Conservation (phyloP, 768 basidiomycete genomes). For the Kwoniella bestiolae region DNA sequence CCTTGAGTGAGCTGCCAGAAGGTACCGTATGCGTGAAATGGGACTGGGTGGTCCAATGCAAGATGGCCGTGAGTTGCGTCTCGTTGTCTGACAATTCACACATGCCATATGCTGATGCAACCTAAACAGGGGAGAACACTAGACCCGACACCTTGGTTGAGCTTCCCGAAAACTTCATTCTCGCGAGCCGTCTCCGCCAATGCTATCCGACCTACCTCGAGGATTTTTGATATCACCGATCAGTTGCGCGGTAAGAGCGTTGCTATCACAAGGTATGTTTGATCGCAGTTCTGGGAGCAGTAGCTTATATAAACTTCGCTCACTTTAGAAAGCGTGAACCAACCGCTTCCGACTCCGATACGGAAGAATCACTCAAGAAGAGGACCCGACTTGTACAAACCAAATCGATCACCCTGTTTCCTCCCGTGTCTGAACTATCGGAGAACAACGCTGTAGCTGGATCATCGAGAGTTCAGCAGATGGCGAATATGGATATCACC, state of each 20-base stretch:
- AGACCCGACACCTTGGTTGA: conserved; percentile 37
- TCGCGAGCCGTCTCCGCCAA: conserved; percentile 13
- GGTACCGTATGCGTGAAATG: conserved; percentile 46
- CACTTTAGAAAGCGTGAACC: conserved; percentile 37
- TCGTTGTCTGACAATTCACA: neutral
- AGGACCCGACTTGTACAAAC: conserved; percentile 8
- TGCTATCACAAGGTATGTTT: conserved; percentile 37
- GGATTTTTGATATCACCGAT: conserved; percentile 39
- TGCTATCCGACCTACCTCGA: conserved; percentile 21
- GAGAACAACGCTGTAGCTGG: neutral
- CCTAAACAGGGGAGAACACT: conserved; percentile 27
- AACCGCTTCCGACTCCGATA: conserved; percentile 49
- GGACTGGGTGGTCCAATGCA: conserved; percentile 44
- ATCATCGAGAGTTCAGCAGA: neutral
- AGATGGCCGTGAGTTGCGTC: conserved; percentile 32
- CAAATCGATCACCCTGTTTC: conserved; percentile 17
- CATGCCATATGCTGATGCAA: neutral
- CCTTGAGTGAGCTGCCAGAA: conserved; percentile 38
- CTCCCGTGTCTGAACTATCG: conserved; percentile 2
- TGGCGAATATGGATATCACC: neutral
- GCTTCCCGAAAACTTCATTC: conserved; percentile 33
- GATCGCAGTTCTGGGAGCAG: neutral
- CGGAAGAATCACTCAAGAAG: conserved; percentile 37
- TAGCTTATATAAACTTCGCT: conserved; percentile 4
- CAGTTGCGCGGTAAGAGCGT: conserved; percentile 30